These are phyloP conservation scores for Rubia balearica DNA, from an alignment of 305 asterid species.

Conservation along the genomic window DNA sequence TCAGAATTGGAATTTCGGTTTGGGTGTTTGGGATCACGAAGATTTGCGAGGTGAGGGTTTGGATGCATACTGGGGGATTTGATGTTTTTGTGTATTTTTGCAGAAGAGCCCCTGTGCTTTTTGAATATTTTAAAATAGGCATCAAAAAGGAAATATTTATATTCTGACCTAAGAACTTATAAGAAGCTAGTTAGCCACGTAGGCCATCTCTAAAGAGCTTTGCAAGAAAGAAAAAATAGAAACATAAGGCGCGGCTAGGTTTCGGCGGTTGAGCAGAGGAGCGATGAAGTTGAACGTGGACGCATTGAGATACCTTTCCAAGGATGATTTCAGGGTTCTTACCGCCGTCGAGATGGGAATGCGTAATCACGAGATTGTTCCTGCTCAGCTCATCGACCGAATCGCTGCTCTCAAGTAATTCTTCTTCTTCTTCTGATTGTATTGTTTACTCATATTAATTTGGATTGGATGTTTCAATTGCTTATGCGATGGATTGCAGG, in stretches of 20 bases:
- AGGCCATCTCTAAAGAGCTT: neutral
- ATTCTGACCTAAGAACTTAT: too few relatives aligned
- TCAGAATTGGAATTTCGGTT: too few relatives aligned
- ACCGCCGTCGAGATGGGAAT: slow-evolving; percentile 97
- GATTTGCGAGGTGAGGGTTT: too few relatives aligned
- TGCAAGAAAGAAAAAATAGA: too few relatives aligned
- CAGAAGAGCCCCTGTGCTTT: too few relatives aligned
- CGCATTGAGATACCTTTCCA: slow-evolving; percentile 72
- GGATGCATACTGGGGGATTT: too few relatives aligned
- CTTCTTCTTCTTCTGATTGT: neutral
- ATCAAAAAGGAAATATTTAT: too few relatives aligned
- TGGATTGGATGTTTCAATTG: neutral
- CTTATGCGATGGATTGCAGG: slow-evolving; percentile 26
- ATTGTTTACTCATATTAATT: neutral
- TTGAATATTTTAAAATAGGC: too few relatives aligned
- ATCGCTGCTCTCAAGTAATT: slow-evolving; percentile 63
- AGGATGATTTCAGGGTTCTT: slow-evolving; percentile 89
- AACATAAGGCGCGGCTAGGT: slow-evolving; percentile 8
- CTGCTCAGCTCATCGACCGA: slow-evolving; percentile 60
- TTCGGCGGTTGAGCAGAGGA: neutral
- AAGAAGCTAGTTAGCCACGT: too few relatives aligned
- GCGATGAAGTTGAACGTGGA: slow-evolving; percentile 82
- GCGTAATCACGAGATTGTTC: slow-evolving; percentile 97
- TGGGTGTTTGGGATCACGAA: too few relatives aligned
- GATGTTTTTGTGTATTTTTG: too few relatives aligned